Base-by-base conservation (phyloP, 352 stramenopile genomes). In the Hyaloperonospora brassicae region DNA sequence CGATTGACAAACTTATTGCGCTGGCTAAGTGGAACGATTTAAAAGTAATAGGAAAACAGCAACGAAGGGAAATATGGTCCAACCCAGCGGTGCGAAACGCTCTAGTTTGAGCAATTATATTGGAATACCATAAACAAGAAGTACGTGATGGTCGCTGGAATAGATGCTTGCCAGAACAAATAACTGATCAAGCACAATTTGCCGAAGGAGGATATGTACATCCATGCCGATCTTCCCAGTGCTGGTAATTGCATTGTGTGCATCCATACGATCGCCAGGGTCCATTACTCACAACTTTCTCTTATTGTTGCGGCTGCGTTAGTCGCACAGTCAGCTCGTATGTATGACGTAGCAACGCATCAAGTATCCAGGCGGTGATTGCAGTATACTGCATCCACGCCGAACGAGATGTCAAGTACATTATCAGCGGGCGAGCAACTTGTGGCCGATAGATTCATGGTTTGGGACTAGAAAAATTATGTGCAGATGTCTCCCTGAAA, bases 71-170 rank as follows among this genome's bases (percentile, higher is more conserved):
- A 76, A 83, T 34, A 71, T 76, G 12, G 88, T 93, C 44, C 86
- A 88, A n/a, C n/a, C 44, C 72, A 86, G 52, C 81, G 86, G 41
- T 77, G 89, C 35, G 97, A 97, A 62, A 72, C 78, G 21, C 68
- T 97, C 25, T 98, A 94, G 95, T 98, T 98, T 61, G 94, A 98
- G 67, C 98, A 98, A 62, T 99, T 99, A 66, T 73, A 97, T 63
- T 99, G 94, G 94, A 98, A 98, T 54, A 87, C 98, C 34, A 97
- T 93, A 13, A 95, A 73, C 38, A 95, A 98, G 52, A 97, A 98
- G 53, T 98, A 98, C 60, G 60, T 99, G n/a, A 93, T 98, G 5
- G 66, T 98, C 27, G 92, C 80, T 35, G 96, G 96, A 44, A 86
- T 94, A 51, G 95, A 98, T 64, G 92, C 94, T 12, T 94, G 98